Evolutionary conservation across 1,284 basidiomycete species (phyloP).

Genomic region (Kalmanozyma brasiliensis): DNA sequence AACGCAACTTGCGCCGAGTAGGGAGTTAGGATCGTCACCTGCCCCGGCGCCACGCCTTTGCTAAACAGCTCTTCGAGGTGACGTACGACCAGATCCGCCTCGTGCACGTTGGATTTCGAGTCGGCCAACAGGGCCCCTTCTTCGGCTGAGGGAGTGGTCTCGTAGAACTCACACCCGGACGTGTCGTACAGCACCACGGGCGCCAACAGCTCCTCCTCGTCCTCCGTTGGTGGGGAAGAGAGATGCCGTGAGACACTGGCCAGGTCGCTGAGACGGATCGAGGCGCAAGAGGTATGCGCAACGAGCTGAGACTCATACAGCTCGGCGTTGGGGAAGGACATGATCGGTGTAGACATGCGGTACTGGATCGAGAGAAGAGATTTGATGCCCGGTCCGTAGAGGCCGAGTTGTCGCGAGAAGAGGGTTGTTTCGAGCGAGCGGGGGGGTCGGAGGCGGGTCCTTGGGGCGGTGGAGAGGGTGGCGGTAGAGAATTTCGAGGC

Average conservation of each 20-base stretch:
- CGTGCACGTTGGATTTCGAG: constrained; percentile 86
- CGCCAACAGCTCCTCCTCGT: constrained; percentile 76
- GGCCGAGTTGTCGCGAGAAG: constrained; percentile 86
- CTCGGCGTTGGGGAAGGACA: constrained; percentile 83
- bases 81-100: constrained; percentile 81
- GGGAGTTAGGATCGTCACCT: constrained; percentile 92
- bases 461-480: neutral
- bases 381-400: constrained; percentile 86
- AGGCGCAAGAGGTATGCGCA: constrained; percentile 78
- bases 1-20: constrained; percentile 69
- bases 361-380: constrained; percentile 77
- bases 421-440: constrained; percentile 85
- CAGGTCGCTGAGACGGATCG: constrained; percentile 79
- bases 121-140: constrained; percentile 22
- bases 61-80: constrained; percentile 83
- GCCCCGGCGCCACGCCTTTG: constrained; percentile 76
- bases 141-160: constrained; percentile 23
- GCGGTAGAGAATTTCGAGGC: constrained; percentile 9
- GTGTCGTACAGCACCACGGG: constrained; percentile 93
- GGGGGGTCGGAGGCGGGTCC: constrained; percentile 73
- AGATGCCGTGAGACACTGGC: constrained; percentile 6
- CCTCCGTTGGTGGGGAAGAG: constrained; percentile 68
- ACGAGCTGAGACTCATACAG: constrained; percentile 81
- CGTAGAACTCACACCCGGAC: constrained; percentile 53
- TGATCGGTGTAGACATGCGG: constrained; percentile 87